Evolutionary conservation across 768 basidiomycete species (phyloP).

Genomic region (Termitomyces sp.): DNA sequence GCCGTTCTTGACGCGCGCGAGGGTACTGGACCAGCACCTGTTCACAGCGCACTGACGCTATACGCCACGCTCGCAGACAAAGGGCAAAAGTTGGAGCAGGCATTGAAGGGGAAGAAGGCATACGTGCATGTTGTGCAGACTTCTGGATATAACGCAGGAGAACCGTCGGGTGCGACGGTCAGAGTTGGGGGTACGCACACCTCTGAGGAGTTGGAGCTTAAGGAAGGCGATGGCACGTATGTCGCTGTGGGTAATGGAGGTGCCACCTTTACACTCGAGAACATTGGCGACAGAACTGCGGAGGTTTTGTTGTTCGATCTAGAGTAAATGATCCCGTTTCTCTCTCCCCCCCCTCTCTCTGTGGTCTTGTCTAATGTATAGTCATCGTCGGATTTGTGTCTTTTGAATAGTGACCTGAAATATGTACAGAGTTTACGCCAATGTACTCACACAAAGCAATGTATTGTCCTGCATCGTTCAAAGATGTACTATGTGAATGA

Average conservation of each 20-base stretch:
- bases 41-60: conserved; percentile 61
- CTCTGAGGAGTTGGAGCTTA: conserved; percentile 43
- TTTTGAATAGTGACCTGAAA: background rate
- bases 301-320: conserved; percentile 83
- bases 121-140: conserved; percentile 88
- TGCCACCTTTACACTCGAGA: conserved; percentile 42
- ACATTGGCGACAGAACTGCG: conserved; percentile 57
- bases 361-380: background rate
- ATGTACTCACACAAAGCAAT: no score
- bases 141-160: conserved; percentile 67
- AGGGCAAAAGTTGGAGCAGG: conserved; percentile 46
- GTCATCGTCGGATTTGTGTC: background rate
- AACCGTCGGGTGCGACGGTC: conserved; percentile 53
- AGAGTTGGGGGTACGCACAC: conserved; percentile 35
- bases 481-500: no score
- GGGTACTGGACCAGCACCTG: conserved; percentile 75
- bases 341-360: no score
- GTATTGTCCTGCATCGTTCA: no score
- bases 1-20: conserved; percentile 63
- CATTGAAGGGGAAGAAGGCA: conserved; percentile 51
- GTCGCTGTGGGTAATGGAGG: conserved; percentile 44
- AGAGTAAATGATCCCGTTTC: conserved; percentile 28
- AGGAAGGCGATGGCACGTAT: conserved; percentile 89
- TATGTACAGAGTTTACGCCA: background rate
- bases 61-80: conserved; percentile 72